Evolutionary conservation across 345 rosid species (phyloP).

Genomic region (Populus nigra): DNA sequence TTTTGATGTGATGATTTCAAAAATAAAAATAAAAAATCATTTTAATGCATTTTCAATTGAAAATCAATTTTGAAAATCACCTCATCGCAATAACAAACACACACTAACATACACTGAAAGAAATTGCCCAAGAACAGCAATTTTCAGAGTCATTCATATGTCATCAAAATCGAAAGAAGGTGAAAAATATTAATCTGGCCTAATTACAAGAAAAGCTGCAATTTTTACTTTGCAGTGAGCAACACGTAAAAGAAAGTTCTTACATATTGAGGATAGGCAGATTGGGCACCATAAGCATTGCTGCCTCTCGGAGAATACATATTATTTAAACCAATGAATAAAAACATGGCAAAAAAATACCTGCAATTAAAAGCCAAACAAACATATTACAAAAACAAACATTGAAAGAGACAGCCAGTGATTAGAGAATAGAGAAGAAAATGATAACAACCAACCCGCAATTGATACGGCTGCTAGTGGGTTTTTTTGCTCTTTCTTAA

Average conservation of each 20-base stretch:
- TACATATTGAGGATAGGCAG: conserved; percentile 80
- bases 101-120: neutral
- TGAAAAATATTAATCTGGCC: neutral
- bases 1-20: no score
- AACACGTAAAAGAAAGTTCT: conserved; percentile 22
- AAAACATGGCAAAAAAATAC: neutral
- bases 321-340: neutral
- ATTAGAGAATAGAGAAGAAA: neutral
- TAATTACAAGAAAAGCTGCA: neutral
- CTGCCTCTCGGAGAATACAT: conserved; percentile 84
- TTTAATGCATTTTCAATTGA: no score
- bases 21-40: no score
- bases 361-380: conserved; percentile 2
- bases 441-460: neutral
- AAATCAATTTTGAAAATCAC: no score
- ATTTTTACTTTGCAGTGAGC: neutral
- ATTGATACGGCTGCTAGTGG: neutral
- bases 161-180: neutral
- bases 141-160: neutral
- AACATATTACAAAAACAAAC: neutral
- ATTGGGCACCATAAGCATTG: conserved; percentile 65
- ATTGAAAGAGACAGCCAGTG: no score
- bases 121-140: neutral
- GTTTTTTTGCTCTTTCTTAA: no score
- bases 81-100: neutral